Percentiles rank a stretch among this genome's conserved stretches.
phyloP scores from a whole-genome alignment of 1,139 yeast genomes.

The Debaryomyces fabryi region DNA sequence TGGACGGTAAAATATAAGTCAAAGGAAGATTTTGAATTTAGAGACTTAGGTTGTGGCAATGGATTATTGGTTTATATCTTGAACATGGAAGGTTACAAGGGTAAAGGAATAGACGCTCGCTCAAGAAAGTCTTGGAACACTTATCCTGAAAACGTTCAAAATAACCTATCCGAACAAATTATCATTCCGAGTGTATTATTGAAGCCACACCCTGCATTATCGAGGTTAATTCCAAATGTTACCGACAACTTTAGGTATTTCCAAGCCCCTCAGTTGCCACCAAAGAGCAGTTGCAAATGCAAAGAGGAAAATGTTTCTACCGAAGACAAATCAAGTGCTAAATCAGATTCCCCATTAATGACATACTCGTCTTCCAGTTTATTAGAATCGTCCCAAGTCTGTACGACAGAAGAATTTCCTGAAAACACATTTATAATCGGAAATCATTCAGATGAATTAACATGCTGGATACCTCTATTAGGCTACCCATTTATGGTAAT shows the following conservation, averaged over 20 bases:
- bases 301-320: conserved; percentile 8
- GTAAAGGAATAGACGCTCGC: conserved; percentile 89
- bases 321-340: conserved; percentile 2
- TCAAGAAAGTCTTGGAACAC: conserved; percentile 83
- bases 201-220: conserved; percentile 67
- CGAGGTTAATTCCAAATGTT: conserved; percentile 54
- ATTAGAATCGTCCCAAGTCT: conserved; percentile 58
- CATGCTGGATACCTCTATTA: conserved; percentile 92
- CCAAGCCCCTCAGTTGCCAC: conserved; percentile 43
- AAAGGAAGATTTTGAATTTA: conserved; percentile 60
- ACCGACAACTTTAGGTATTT: conserved; percentile 63
- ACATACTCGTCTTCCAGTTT: conserved; percentile 53
- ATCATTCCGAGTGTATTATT: conserved; percentile 73
- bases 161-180: conserved; percentile 68
- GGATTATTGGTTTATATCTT: conserved; percentile 82
- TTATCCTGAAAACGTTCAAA: conserved; percentile 65
- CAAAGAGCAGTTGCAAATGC: neutral
- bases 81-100: conserved; percentile 75
- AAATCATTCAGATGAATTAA: conserved; percentile 92
- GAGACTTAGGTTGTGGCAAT: conserved; percentile 96
- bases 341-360: conserved; percentile 32
- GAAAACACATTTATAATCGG: conserved; percentile 82
- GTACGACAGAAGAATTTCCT: conserved; percentile 67
- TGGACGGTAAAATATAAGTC: conserved; percentile 68
- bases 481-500: conserved; percentile 88